Conservation (phyloP, 371 early-diverging fungal genomes). For the Umbelopsis sp. region DNA sequence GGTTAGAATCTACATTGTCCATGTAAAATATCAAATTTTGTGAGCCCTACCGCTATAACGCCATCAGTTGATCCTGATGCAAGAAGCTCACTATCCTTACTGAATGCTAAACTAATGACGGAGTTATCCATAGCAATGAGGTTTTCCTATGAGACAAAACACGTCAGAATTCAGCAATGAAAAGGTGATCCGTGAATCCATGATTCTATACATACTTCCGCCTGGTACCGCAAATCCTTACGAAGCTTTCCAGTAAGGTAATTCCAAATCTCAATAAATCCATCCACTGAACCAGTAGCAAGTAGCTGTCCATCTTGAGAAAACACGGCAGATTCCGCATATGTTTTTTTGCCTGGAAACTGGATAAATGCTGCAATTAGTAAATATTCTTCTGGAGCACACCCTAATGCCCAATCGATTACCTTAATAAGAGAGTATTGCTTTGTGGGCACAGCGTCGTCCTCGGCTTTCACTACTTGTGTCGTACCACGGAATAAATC, state of each 20-base stretch:
- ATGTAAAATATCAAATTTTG: not conserved
- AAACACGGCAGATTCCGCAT: constrained; percentile 77
- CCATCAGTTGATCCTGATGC: constrained; percentile 89
- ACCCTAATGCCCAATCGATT: constrained; percentile 6
- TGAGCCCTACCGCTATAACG: constrained; percentile 66
- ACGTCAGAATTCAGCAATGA: not conserved
- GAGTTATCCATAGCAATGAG: constrained; percentile 91
- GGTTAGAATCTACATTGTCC: too few species aligned
- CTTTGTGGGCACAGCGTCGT: constrained; percentile 71
- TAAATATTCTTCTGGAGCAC: not conserved
- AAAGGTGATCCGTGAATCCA: not conserved
- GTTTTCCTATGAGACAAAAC: constrained; percentile 61
- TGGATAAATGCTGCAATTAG: constrained; percentile 34
- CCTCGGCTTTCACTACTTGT: constrained; percentile 61
- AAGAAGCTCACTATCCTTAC: constrained; percentile 75
- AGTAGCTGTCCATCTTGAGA: constrained; percentile 83
- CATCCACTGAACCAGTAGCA: constrained; percentile 90
- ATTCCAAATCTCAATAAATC: constrained; percentile 95
- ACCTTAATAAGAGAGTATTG: constrained; percentile 80
- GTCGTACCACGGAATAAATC: constrained; percentile 79
- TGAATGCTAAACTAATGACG: constrained; percentile 77
- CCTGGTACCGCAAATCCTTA: constrained; percentile 88
- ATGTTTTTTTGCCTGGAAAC: constrained; percentile 85
- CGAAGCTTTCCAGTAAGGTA: constrained; percentile 86
- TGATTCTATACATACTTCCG: constrained; percentile 56